Evolutionary conservation across 306 rosid species (phyloP).

Genomic region (Quercus suber): DNA sequence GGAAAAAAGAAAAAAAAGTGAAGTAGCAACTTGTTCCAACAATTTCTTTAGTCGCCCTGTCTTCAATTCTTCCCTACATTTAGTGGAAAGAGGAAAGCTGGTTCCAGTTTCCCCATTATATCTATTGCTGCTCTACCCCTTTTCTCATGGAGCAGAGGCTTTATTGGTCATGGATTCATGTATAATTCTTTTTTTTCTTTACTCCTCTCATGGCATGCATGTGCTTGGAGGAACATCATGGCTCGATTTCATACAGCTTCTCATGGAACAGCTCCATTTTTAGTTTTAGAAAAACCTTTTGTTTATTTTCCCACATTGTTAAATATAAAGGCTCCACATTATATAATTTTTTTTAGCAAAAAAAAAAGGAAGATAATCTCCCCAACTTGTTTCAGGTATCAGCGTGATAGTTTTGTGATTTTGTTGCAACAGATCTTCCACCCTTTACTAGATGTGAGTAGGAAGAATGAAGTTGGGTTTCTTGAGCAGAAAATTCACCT

Average conservation of each 20-base stretch:
- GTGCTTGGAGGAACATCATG: neutral
- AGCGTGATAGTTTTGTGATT: neutral
- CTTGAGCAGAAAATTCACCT: neutral
- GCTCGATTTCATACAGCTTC: neutral
- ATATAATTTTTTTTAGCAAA: neutral
- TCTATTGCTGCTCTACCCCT: neutral
- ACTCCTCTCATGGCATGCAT: neutral
- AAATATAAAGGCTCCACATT: neutral
- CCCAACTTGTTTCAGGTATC: neutral
- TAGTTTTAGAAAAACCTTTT: neutral
- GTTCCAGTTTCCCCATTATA: conserved; percentile 6
- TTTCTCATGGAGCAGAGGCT: neutral
- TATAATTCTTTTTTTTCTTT: neutral
- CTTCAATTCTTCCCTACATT: neutral
- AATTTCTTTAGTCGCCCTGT: neutral
- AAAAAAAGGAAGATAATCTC: neutral
- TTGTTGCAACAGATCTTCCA: neutral
- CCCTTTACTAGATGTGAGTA: neutral
- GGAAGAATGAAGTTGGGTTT: neutral
- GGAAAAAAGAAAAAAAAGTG: neutral
- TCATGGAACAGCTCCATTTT: neutral
- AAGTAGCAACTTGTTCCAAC: neutral
- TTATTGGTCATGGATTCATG: neutral
- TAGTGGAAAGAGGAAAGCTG: conserved; percentile 1
- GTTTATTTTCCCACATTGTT: neutral